phyloP scores from a whole-genome alignment of 345 rosid species.

The Aquilaria yunnanensis region DNA sequence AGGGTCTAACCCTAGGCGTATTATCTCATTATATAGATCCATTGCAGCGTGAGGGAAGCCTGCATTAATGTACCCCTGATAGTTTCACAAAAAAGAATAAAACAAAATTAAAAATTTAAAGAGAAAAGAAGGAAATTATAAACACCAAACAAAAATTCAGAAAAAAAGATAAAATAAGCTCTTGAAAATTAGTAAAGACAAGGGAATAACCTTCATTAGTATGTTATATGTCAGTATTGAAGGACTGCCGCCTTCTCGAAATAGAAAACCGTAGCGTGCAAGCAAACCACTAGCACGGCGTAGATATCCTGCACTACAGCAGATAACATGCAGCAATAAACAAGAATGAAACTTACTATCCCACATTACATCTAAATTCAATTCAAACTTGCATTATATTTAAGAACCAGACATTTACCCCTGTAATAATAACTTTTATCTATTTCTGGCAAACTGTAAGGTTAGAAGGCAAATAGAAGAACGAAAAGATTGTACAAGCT shows the following conservation, averaged over 20 bases:
- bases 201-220: constrained; percentile 60
- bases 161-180: neutral
- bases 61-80: constrained; percentile 49
- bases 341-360: neutral
- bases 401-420: too few species aligned
- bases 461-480: too few species aligned
- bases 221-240: constrained; percentile 50
- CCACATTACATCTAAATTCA: too few species aligned
- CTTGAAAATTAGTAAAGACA: constrained; percentile 5
- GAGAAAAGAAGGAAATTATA: neutral
- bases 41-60: constrained; percentile 53
- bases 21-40: constrained; percentile 41
- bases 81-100: constrained; percentile 6
- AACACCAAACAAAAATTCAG: neutral
- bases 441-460: too few species aligned
- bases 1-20: constrained; percentile 45
- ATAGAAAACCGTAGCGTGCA: constrained; percentile 55
- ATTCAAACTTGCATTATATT: too few species aligned
- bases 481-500: too few species aligned
- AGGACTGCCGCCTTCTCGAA: constrained; percentile 46
- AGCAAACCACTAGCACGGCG: constrained; percentile 78
- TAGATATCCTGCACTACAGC: constrained; percentile 79
- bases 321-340: constrained; percentile 19
- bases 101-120: neutral
- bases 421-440: too few species aligned